Evolutionary conservation across 2,329 filamentous ascomycete genomes (phyloP).

Genomic region (Zalaria obscura): DNA sequence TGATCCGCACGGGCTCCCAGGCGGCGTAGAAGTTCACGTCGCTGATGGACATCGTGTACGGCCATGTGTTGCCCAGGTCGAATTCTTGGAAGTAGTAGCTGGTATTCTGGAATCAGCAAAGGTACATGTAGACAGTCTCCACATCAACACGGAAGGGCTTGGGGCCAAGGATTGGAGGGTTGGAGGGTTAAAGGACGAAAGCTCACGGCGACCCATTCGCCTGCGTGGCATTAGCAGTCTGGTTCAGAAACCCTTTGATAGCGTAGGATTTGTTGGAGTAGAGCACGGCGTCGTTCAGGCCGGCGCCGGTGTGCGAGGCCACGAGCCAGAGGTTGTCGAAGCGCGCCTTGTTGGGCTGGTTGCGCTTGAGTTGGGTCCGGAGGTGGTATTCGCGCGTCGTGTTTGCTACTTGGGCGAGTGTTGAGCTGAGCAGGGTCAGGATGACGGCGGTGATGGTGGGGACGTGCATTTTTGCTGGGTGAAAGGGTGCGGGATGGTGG

Average conservation of each 20-base stretch:
- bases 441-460: not conserved
- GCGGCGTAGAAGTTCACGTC: conserved; percentile 14
- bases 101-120: not conserved
- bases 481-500: too few species aligned
- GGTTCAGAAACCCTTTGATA: conserved; percentile 13
- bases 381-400: conserved; percentile 14
- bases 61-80: conserved; percentile 15
- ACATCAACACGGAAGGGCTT: too few species aligned
- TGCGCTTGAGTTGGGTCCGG: conserved; percentile 12
- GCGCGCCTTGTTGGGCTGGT: conserved; percentile 8
- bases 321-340: conserved; percentile 16
- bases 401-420: conserved; percentile 8
- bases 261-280: conserved; percentile 5
- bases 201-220: conserved; percentile 6
- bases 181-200: too few species aligned
- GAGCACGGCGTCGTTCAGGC: conserved; percentile 15
- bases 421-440: not conserved
- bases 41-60: conserved; percentile 9
- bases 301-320: conserved; percentile 9
- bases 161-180: too few species aligned
- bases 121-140: too few species aligned
- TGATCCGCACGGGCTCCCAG: conserved; percentile 18
- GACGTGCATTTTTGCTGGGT: not conserved
- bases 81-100: conserved; percentile 14
- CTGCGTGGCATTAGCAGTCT: conserved; percentile 10